Evolutionary conservation across 2,329 filamentous ascomycete genomes (phyloP).

Genomic region (Aspergillus ruber): DNA sequence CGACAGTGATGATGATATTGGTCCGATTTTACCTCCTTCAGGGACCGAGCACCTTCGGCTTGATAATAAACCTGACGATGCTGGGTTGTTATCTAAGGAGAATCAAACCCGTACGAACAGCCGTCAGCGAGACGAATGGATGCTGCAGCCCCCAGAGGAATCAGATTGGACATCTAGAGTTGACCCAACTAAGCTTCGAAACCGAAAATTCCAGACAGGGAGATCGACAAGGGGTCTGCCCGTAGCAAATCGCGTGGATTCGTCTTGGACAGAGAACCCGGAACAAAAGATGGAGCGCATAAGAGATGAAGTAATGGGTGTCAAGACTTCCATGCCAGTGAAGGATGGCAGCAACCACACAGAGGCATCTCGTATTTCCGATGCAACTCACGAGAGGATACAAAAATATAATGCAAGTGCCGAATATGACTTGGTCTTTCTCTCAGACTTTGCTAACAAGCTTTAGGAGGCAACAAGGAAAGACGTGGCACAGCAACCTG

Average conservation of each 20-base stretch:
- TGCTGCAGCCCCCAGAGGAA: conserved; percentile 62
- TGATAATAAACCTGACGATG: neutral
- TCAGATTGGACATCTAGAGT: conserved; percentile 52
- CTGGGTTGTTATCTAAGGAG: neutral
- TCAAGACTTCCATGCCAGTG: conserved; percentile 35
- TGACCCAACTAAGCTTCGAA: conserved; percentile 77
- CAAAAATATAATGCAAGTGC: conserved; percentile 53
- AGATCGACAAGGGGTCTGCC: conserved; percentile 47
- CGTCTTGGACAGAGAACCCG: conserved; percentile 86
- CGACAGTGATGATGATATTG: conserved; percentile 37
- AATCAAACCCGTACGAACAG: conserved; percentile 16
- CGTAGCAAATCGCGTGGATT: conserved; percentile 29
- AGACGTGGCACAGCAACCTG: neutral
- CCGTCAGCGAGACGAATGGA: conserved; percentile 72
- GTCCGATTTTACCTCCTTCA: conserved; percentile 34
- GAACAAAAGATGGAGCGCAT: conserved; percentile 78
- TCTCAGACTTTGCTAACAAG: neutral
- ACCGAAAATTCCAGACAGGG: conserved; percentile 73
- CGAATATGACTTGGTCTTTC: neutral
- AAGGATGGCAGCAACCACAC: neutral
- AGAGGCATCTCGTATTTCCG: conserved; percentile 26
- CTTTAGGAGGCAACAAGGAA: conserved; percentile 4
- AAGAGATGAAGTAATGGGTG: conserved; percentile 74
- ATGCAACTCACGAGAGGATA: conserved; percentile 42
- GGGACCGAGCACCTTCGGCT: conserved; percentile 5